Base-by-base conservation (phyloP, 192 early-diverging fungal species). In the Dimargaris xerosporica region DNA sequence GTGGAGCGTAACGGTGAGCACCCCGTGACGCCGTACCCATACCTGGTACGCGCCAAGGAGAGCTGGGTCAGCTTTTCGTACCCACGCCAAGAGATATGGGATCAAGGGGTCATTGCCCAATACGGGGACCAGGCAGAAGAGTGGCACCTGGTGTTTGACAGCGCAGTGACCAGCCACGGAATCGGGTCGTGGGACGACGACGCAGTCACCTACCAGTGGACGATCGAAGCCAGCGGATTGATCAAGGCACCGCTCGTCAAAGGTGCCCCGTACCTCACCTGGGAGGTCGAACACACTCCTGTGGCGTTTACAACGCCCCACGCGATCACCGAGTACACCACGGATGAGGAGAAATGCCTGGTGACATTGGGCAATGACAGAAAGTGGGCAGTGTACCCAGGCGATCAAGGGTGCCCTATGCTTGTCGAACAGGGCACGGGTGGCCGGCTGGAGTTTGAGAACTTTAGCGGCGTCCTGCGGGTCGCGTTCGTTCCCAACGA, bases 201-300 rank as follows among this genome's bases (percentile, higher is more conserved):
- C n/a, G 70, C 73, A 58, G 76, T 72, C 12, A 54, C 69, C 15
- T 74, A 75, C 11, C 64, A 58, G 5, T 78, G 76, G 76, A 50
- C 42, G 12, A 67, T 64, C 50, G 5, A 31, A 0, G 45, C 51
- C 5, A 30, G 61, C 0, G 48, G 68, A 12, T 61, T 61, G 9
- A 76, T 80, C 75, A 44, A 53, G 2, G 66, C 79, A 13, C 61
- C 73, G 34, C 75, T 78, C 67, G 75, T 71, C 67, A 75, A 75
- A 69, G 79, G 79, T 48, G 60, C 72, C 65, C 65, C 79, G 10
- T 76, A 76, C 52, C 54, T 73, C 54, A 80, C 79, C 4, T 75
- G 62, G 47, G 65, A 66, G 26, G 67, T 78, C 62, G 63, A 66
- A 10, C 30, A 45, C 47, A 65, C 70, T 50, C 51, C 68, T 39